Evolutionary conservation across 192 early-diverging fungal species (phyloP).

Genomic region (Entomortierella lignicola): DNA sequence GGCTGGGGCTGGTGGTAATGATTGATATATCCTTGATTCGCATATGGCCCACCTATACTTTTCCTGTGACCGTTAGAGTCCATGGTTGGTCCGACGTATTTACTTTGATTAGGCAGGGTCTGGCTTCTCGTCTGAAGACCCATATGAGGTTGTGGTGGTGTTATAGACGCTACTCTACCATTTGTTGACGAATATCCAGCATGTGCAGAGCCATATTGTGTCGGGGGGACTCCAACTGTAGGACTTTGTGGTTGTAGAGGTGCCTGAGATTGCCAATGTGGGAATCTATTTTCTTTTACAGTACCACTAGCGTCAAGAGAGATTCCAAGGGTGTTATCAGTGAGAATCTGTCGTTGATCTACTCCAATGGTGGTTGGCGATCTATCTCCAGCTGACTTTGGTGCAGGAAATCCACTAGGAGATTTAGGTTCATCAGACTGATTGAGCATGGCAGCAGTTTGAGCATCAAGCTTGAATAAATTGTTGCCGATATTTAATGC

Average conservation of each 20-base stretch:
- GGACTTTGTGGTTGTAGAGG: slow-evolving; percentile 17
- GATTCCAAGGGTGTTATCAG: slow-evolving; percentile 39
- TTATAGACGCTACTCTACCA: too few species aligned
- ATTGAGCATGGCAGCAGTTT: slow-evolving; percentile 20
- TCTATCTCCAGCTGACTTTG: slow-evolving; percentile 7
- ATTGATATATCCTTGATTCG: background rate
- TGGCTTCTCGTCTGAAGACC: slow-evolving; percentile 8
- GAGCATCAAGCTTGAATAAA: slow-evolving; percentile 38
- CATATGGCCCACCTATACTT: background rate
- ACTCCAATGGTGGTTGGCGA: background rate
- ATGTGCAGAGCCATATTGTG: background rate
- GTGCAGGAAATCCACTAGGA: background rate
- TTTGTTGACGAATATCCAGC: background rate
- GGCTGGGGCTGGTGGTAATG: background rate
- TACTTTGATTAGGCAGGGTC: slow-evolving; percentile 24
- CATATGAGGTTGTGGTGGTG: too few species aligned
- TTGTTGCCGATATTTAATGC: slow-evolving; percentile 32
- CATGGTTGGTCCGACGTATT: background rate
- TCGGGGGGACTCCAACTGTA: background rate
- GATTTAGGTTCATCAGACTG: slow-evolving; percentile 13
- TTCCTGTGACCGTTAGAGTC: background rate
- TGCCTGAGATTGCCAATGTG: slow-evolving; percentile 42
- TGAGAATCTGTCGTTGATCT: background rate
- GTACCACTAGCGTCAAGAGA: slow-evolving; percentile 48
- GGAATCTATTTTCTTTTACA: slow-evolving; percentile 45